Evolutionary conservation across 2,329 filamentous ascomycete species (phyloP).

Genomic region (Pseudocercospora crystallina): DNA sequence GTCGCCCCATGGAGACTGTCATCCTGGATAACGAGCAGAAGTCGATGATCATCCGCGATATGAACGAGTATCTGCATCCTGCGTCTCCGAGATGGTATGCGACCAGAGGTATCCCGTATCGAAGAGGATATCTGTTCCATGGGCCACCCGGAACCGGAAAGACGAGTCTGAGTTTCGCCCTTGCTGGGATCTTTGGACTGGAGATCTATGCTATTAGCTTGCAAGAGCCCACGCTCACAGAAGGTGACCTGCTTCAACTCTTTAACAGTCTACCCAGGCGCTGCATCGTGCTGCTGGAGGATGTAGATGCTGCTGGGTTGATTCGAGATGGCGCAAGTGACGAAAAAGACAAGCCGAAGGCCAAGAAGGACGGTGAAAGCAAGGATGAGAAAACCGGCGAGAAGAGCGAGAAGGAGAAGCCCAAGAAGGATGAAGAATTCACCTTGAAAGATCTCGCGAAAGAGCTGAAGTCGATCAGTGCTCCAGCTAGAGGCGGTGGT

Average conservation of each 20-base stretch:
- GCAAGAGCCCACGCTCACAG: conserved; percentile 70
- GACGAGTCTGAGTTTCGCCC: conserved; percentile 40
- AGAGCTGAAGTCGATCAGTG: conserved; percentile 28
- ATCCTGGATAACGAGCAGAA: conserved; percentile 70
- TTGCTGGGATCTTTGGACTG: conserved; percentile 50
- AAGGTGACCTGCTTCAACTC: conserved; percentile 57
- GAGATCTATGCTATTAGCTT: conserved; percentile 48
- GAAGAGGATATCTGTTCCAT: conserved; percentile 77
- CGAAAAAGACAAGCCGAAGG: conserved; percentile 24
- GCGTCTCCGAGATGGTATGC: conserved; percentile 76
- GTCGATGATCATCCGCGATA: conserved; percentile 64
- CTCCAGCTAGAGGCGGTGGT: conserved; percentile 7
- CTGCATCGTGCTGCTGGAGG: conserved; percentile 49
- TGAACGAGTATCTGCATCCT: conserved; percentile 76
- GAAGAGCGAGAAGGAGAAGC: conserved; percentile 18
- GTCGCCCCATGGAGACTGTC: conserved; percentile 72
- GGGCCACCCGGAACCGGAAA: conserved; percentile 57
- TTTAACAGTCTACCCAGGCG: conserved; percentile 45
- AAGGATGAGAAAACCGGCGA: conserved; percentile 14
- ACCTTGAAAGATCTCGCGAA: conserved; percentile 31
- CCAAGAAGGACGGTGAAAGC: conserved; percentile 18
- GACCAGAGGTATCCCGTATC: conserved; percentile 80
- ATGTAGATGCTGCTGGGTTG: conserved; percentile 50
- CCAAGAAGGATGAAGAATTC: conserved; percentile 28
- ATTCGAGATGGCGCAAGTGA: conserved; percentile 37